A percentile compares a stretch with the other conserved stretches of the same genome.
phyloP scores from a whole-genome alignment of 148 eudicot genomes.

The Cornus florida region DNA sequence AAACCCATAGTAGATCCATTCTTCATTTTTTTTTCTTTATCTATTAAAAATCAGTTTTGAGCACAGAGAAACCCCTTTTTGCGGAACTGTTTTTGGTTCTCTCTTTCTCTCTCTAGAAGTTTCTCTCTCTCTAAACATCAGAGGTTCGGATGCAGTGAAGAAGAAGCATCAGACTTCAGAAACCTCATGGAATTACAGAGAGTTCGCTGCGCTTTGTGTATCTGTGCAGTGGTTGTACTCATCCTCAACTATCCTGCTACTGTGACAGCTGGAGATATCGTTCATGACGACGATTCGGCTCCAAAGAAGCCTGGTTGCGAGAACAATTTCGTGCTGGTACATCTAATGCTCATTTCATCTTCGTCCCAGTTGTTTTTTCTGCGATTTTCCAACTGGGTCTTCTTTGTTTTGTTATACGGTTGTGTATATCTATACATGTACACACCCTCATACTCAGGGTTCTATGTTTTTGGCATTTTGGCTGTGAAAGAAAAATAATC shows the following conservation, averaged over 20 bases:
- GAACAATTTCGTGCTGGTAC: constrained; percentile 80
- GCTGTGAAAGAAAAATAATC: neutral
- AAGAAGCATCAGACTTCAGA: neutral
- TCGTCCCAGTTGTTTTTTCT: constrained; percentile 28
- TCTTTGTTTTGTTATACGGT: constrained; percentile 9
- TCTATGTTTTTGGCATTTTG: neutral
- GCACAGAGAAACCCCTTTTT: neutral
- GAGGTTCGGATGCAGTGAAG: neutral
- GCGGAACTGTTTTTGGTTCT: neutral
- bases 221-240: constrained; percentile 21
- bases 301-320: constrained; percentile 90
- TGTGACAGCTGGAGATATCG: constrained; percentile 74
- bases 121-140: constrained; percentile 21
- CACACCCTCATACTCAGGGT: neutral
- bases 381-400: constrained; percentile 27
- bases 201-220: constrained; percentile 26
- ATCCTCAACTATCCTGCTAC: constrained; percentile 18
- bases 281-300: constrained; percentile 65
- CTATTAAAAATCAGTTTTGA: neutral
- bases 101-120: neutral
- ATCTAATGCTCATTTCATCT: constrained; percentile 2
- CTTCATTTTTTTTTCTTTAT: neutral
- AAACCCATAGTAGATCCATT: neutral
- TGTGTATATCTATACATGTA: neutral
- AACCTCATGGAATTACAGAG: constrained; percentile 40